Conservation (phyloP, 1,284 basidiomycete genomes). For the Vanrija sp. region DNA sequence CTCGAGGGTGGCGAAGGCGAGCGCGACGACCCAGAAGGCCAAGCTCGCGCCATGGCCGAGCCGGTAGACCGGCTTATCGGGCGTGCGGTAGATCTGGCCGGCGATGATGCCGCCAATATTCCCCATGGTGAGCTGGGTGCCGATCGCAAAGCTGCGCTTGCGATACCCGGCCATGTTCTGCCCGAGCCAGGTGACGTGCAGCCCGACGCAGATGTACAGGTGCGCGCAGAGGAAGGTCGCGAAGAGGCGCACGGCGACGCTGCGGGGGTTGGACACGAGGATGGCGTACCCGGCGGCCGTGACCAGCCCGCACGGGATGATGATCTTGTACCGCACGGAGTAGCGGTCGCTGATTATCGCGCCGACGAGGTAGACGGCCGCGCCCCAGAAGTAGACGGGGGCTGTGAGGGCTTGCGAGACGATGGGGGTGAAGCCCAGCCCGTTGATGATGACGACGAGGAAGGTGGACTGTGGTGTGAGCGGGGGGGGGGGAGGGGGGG, state of each 20-base stretch:
- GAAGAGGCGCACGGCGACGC: constrained; percentile 17
- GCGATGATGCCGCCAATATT: constrained; percentile 14
- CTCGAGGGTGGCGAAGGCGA: constrained; percentile 4
- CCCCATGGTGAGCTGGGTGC: constrained; percentile 28
- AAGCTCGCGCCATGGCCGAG: constrained; percentile 2
- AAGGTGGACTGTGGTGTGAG: constrained; percentile 14
- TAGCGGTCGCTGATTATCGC: constrained; percentile 8
- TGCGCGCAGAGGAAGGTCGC: constrained; percentile 24
- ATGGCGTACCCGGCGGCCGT: constrained; percentile 21
- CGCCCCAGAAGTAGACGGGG: constrained; percentile 17
- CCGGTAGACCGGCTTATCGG: constrained; percentile 3
- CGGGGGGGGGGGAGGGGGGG: background rate
- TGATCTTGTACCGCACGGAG: constrained; percentile 5
- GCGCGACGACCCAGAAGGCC: constrained; percentile 2
- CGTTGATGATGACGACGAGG: constrained; percentile 22
- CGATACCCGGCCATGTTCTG: constrained; percentile 21
- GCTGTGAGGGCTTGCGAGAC: constrained; percentile 20
- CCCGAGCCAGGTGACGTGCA: constrained; percentile 22
- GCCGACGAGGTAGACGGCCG: constrained; percentile 17
- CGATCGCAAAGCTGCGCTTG: constrained; percentile 23
- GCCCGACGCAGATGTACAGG: constrained; percentile 22
- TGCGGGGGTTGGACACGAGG: constrained; percentile 11
- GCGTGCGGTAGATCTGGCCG: constrained; percentile 8
- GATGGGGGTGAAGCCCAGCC: constrained; percentile 11
- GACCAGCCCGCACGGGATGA: constrained; percentile 4